phyloP scores from a whole-genome alignment of 768 basidiomycete genomes.

The Trametes cubensis region DNA sequence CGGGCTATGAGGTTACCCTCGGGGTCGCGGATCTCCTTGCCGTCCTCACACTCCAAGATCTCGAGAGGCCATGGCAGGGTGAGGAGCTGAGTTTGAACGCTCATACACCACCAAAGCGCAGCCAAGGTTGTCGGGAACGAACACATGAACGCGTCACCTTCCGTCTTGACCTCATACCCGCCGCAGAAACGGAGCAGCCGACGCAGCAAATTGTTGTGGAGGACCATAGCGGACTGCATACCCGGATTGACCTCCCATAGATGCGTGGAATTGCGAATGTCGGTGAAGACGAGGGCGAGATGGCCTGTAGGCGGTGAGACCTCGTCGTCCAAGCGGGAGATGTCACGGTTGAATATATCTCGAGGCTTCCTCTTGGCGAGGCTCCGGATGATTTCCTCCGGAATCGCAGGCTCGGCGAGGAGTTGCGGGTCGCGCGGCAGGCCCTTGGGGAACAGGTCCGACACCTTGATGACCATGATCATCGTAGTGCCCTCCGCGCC shows the following conservation, averaged over 20 bases:
- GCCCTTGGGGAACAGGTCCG: slow-evolving; percentile 65
- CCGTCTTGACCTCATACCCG: slow-evolving; percentile 99
- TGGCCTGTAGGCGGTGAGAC: slow-evolving; percentile 85
- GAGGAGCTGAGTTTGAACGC: slow-evolving; percentile 81
- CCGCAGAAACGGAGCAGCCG: slow-evolving; percentile 86
- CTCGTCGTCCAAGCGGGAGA: slow-evolving; percentile 71
- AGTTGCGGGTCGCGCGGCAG: slow-evolving; percentile 47
- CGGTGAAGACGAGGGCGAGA: slow-evolving; percentile 94
- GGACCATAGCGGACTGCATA: slow-evolving; percentile 90
- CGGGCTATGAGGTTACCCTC: slow-evolving; percentile 73
- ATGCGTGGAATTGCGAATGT: slow-evolving; percentile 95
- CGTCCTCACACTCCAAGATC: slow-evolving; percentile 91
- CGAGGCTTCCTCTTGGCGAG: slow-evolving; percentile 35
- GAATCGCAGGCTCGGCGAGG: slow-evolving; percentile 49
- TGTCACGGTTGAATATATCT: slow-evolving; percentile 57
- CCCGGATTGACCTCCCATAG: slow-evolving; percentile 96
- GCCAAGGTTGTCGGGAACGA: slow-evolving; percentile 89
- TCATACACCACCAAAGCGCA: slow-evolving; percentile 89
- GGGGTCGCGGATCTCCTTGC: slow-evolving; percentile 72
- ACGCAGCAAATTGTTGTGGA: slow-evolving; percentile 87
- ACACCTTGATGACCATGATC: slow-evolving; percentile 95
- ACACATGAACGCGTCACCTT: slow-evolving; percentile 99
- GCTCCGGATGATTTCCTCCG: slow-evolving; percentile 39
- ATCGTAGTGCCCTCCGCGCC: slow-evolving; percentile 92
- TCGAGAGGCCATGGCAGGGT: slow-evolving; percentile 89